Evolutionary conservation across 2,329 filamentous ascomycete species (phyloP), one percentile per base, ranked within the genome.

Genomic region (Pezicula carpinea): DNA sequence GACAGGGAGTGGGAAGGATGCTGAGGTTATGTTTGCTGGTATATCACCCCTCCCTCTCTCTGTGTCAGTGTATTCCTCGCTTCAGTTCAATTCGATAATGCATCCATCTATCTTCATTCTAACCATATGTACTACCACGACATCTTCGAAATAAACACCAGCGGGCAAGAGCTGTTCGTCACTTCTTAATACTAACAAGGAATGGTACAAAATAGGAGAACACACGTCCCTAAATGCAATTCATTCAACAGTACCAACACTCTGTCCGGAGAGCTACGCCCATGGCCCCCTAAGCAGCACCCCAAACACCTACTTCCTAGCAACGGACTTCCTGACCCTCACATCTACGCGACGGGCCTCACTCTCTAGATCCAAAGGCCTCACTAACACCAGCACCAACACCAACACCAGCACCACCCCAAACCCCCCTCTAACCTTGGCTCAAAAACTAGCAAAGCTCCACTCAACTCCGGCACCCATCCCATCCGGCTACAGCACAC

Each of bases 171-270:
- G n/a, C n/a, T n/a, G n/a, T n/a, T 1, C 26, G 3, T 23, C 46
- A 49, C 43, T 41, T 48, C 41, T 18, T 43, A 31, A 48, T 13
- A 19, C 18, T 43, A 23, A 26, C 18, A 35, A 35, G 29, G 36
- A 17, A 19, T 14, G 70, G 8, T 53, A 58, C 43, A 62, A 67
- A 40, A 69, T 59, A 80, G 88, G 91, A 50, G 92, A 96, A 67
- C 85, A 89, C 62, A 79, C 80, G 42, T 95, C 89, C 3, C 79
- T 96, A 46, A 91, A 90, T 61, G 87, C 89, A 45, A 87, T 97
- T 55, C 78, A 89, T 62, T 61, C 72, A 39, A 73, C 74, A 13
- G 85, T 93, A 0, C 86, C 89, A 1, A 77, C 77, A 26, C 78
- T 96, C 44, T 92, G 87, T 60, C 90, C 91, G 0, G 74, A 75